Base-by-base conservation (phyloP, 805 yeast species). In the Saturnispora galanensis region DNA sequence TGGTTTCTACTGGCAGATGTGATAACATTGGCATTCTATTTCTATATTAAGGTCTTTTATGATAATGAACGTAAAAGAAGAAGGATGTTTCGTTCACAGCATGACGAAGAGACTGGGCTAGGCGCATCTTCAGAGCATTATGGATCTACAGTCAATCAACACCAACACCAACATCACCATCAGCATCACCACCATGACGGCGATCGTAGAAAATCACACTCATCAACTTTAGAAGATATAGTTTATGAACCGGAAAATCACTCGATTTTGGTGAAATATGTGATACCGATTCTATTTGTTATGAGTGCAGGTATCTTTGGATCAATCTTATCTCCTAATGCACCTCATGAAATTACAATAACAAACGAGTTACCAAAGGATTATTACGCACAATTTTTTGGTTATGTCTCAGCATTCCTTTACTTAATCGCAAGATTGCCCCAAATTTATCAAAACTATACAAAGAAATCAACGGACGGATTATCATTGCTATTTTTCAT, bases 1-100 rank as follows among this genome's bases (percentile, higher is more conserved):
- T 84, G 93, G 93, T 84, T 81, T 60, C 77, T 84, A 52, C 60
- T 82, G 52, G 83, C 87, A 13, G 94, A 84, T 58, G 55, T 79
- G 50, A 70, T 80, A 64, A 70, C 84, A 3, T 47, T 63, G 5
- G 77, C 80, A 2, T 82, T 77, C 55, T 57, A 71, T 39, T 79
- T 81, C 63, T 83, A 84, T 57, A 82, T 83, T 60, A 63, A 72
- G 8, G 55, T 59, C 40, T 51, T 74, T 3, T 73, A 66, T 52
- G 74, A 72, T 12, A 65, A 62, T 38, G 62, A 52, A 45, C 40
- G 50, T 38, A 39, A 38, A 35, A 18, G 31, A 48, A 42, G 17
- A 32, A 45, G 44, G 49, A 54, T 16, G 39, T 31, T n/a, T 12
- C 26, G 35, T 15, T 21, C 46, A n/a, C 42, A 46, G 4, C 35